These are phyloP conservation scores for Lecanicillium sp. DNA, from an alignment of 2,329 filamentous ascomycete genomes.

Conservation along the genomic window DNA sequence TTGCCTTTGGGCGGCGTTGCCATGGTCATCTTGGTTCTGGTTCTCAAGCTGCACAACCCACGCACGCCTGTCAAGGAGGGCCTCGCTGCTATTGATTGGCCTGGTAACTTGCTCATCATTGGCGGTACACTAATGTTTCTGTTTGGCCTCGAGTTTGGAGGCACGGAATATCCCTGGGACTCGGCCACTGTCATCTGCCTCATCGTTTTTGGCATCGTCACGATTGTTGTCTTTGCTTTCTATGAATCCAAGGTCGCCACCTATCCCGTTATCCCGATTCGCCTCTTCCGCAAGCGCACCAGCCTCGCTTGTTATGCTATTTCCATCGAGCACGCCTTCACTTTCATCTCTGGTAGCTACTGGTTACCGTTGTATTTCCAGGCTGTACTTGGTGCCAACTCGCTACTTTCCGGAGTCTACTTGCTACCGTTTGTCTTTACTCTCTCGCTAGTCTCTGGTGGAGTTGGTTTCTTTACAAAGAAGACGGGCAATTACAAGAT, in stretches of 20 bases:
- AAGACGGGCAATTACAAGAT: constrained; percentile 59
- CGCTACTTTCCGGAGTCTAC: constrained; percentile 67
- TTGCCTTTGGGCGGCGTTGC: constrained; percentile 37
- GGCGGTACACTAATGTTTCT: constrained; percentile 80
- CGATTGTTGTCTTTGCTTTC: constrained; percentile 57
- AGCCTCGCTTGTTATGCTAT: constrained; percentile 58
- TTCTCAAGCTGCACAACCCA: constrained; percentile 61
- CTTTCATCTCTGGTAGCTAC: constrained; percentile 72
- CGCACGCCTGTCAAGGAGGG: constrained; percentile 54
- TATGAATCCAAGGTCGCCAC: constrained; percentile 66
- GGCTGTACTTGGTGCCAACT: constrained; percentile 57
- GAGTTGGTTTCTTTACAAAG: constrained; percentile 47
- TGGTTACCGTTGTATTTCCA: constrained; percentile 85
- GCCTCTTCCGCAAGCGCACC: constrained; percentile 57
- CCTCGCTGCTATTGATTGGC: constrained; percentile 54
- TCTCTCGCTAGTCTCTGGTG: constrained; percentile 54
- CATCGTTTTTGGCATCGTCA: constrained; percentile 61
- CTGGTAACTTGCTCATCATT: constrained; percentile 51
- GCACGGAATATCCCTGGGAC: constrained; percentile 64
- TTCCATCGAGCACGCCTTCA: constrained; percentile 65
- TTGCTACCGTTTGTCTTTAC: constrained; percentile 62
- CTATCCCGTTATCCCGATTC: constrained; percentile 70
- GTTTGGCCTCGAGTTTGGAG: constrained; percentile 78
- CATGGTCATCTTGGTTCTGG: constrained; percentile 45
- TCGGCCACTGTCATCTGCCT: constrained; percentile 70